A percentile compares a stretch with the other conserved stretches of the same genome.
Conservation (phyloP, 1,284 basidiomycete species). For the Albatrellus sp. region DNA sequence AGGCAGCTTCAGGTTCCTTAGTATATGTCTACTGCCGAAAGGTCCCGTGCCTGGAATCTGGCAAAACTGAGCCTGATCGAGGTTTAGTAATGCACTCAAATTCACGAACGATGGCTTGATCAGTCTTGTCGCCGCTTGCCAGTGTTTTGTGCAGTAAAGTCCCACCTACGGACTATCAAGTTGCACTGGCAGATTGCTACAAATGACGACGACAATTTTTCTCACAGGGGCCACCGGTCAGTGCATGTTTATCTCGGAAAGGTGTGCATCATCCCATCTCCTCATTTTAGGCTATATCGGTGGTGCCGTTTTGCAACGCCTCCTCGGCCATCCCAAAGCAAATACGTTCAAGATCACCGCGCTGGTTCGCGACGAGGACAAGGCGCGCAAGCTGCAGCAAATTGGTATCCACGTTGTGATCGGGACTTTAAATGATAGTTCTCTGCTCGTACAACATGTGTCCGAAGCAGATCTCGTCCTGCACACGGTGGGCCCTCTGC, state of each 20-base stretch:
- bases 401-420: slow-evolving; percentile 25
- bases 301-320: slow-evolving; percentile 26
- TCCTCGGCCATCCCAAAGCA: slow-evolving; percentile 24
- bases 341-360: slow-evolving; percentile 24
- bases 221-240: slow-evolving; percentile 30
- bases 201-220: slow-evolving; percentile 18
- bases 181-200: too few species aligned
- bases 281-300: slow-evolving; percentile 26
- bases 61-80: too few species aligned
- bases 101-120: too few species aligned
- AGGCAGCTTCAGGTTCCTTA: too few species aligned
- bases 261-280: background rate
- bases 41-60: too few species aligned
- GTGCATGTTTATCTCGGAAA: background rate
- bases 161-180: too few species aligned
- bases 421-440: slow-evolving; percentile 25
- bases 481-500: slow-evolving; percentile 5
- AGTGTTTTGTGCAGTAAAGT: too few species aligned
- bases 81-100: too few species aligned
- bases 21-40: too few species aligned
- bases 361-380: slow-evolving; percentile 27
- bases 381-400: slow-evolving; percentile 24
- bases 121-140: too few species aligned
- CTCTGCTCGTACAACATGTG: slow-evolving; percentile 6
- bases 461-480: slow-evolving; percentile 7